phyloP scores from a whole-genome alignment of 179 eudicot genomes.

The Corrigiola litoralis region DNA sequence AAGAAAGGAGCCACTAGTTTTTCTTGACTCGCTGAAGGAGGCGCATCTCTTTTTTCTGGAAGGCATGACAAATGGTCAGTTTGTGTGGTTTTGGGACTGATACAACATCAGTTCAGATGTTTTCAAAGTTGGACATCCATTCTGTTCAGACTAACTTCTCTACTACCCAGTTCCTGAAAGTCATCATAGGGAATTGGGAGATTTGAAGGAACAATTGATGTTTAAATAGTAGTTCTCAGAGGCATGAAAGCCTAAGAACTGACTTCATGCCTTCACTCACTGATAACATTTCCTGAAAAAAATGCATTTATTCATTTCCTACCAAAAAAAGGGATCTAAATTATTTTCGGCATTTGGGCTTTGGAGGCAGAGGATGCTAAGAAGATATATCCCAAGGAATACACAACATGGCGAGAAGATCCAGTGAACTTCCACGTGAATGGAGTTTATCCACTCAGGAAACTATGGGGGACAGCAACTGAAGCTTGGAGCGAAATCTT shows the following conservation, averaged over 20 bases:
- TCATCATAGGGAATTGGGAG: too few species aligned
- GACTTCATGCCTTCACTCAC: background rate
- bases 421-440: conserved; percentile 49
- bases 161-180: background rate
- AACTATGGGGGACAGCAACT: conserved; percentile 46
- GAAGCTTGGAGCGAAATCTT: conserved; percentile 62
- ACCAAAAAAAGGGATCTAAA: conserved; percentile 24
- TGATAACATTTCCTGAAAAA: background rate
- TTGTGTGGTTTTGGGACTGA: background rate
- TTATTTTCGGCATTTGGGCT: conserved; percentile 43
- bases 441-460: conserved; percentile 44
- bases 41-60: conserved; percentile 57
- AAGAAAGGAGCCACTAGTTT: conserved; percentile 49
- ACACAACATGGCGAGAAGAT: conserved; percentile 63
- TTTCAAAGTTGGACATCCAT: background rate
- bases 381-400: conserved; percentile 51
- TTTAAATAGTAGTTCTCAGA: too few species aligned
- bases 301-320: background rate
- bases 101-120: background rate
- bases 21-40: conserved; percentile 63
- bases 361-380: conserved; percentile 84
- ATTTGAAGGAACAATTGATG: too few species aligned
- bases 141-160: background rate
- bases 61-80: conserved; percentile 74
- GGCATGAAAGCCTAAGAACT: too few species aligned